These are phyloP conservation scores for Talaromyces piceae DNA, from an alignment of 2,329 filamentous ascomycete genomes.

Conservation along the genomic window DNA sequence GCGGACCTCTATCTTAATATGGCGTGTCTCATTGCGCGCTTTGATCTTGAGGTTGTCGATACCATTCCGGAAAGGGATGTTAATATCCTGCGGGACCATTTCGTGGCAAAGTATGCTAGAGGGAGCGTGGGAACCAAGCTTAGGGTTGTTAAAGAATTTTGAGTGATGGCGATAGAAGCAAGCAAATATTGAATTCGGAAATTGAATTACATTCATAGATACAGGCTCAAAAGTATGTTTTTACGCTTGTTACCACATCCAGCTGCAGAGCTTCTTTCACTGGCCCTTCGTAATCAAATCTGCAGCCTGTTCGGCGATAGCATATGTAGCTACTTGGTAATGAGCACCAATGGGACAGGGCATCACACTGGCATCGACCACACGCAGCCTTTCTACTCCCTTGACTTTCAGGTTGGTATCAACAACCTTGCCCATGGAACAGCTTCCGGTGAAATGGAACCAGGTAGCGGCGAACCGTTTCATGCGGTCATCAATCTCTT, in stretches of 20 bases:
- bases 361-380: background rate
- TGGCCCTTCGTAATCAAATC: background rate
- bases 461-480: background rate
- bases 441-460: background rate
- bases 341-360: background rate
- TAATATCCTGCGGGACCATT: too few relatives aligned
- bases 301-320: slow-evolving; percentile 1
- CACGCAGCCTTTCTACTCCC: background rate
- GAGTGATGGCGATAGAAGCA: too few relatives aligned
- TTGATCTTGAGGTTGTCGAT: too few relatives aligned
- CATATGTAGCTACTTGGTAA: slow-evolving; percentile 1
- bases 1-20: too few relatives aligned
- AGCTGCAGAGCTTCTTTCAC: background rate
- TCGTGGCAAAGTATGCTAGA: too few relatives aligned
- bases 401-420: background rate
- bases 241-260: background rate
- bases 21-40: too few relatives aligned
- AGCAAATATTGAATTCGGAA: too few relatives aligned
- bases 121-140: too few relatives aligned
- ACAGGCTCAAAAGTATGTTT: too few relatives aligned
- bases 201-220: too few relatives aligned
- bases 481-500: background rate
- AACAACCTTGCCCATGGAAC: slow-evolving; percentile 2
- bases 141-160: too few relatives aligned
- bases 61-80: too few relatives aligned